These are phyloP conservation scores for Aleurites moluccanus DNA, from an alignment of 441 rosid species.

Conservation along the genomic window DNA sequence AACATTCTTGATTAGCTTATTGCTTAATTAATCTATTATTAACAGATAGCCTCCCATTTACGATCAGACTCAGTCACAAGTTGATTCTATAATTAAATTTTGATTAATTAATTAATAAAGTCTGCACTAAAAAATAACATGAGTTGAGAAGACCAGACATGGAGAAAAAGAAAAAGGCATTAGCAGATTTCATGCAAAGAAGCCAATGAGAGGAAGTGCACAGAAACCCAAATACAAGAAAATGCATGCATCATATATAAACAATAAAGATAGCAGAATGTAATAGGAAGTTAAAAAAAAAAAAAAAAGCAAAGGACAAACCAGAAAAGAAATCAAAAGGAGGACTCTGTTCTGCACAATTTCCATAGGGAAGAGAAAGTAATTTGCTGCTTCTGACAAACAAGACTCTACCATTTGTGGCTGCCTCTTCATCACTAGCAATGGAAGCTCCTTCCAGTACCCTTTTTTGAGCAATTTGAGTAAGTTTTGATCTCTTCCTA, in stretches of 20 bases:
- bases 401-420: slow-evolving; percentile 18
- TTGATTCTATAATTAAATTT: too few species aligned
- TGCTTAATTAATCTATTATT: too few species aligned
- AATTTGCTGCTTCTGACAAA: slow-evolving; percentile 26
- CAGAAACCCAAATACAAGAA: slow-evolving; percentile 13
- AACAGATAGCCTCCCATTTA: too few species aligned
- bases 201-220: background rate
- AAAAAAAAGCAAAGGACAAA: slow-evolving; percentile 28
- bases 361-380: slow-evolving; percentile 15
- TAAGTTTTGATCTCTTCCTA: slow-evolving; percentile 38
- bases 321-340: slow-evolving; percentile 46
- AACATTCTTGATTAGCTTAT: too few species aligned
- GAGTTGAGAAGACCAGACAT: background rate
- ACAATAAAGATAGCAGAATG: too few species aligned
- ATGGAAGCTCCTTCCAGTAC: background rate
- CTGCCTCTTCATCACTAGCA: slow-evolving; percentile 8
- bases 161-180: background rate
- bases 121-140: too few species aligned
- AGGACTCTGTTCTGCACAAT: slow-evolving; percentile 19
- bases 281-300: background rate
- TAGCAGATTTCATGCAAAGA: background rate
- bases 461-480: slow-evolving; percentile 31
- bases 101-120: too few species aligned
- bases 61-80: too few species aligned
- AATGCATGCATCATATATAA: background rate